phyloP scores from a whole-genome alignment of 257 asterid species.

The Schizonepeta tenuifolia region DNA sequence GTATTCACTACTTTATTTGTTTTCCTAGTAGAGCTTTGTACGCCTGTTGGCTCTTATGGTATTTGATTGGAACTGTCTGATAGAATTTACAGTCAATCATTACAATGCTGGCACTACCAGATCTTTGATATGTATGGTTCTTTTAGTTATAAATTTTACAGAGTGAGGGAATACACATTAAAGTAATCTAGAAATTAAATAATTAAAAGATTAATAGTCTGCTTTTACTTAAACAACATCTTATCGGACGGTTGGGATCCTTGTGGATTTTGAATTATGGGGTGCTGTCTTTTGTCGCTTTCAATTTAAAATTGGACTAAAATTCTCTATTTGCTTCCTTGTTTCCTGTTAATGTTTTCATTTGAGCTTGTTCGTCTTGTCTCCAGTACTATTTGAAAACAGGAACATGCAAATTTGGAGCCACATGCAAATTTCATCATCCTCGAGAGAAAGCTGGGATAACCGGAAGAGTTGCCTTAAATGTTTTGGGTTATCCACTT shows the following conservation, averaged over 20 bases:
- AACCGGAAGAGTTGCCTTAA: slow-evolving; percentile 82
- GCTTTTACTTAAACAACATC: slow-evolving; percentile 10
- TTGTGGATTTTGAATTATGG: slow-evolving; percentile 10
- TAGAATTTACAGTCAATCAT: slow-evolving; percentile 5
- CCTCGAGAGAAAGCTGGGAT: slow-evolving; percentile 90
- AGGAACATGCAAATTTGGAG: slow-evolving; percentile 94
- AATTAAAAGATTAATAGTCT: neutral
- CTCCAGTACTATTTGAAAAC: slow-evolving; percentile 84
- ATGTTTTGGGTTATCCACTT: slow-evolving; percentile 90
- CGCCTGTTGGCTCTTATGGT: slow-evolving; percentile 7
- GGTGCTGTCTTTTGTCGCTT: slow-evolving; percentile 3
- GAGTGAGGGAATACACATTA: neutral
- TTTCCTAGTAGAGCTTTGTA: slow-evolving; percentile 9
- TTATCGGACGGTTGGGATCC: slow-evolving; percentile 22
- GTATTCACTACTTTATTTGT: neutral
- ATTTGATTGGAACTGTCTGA: neutral
- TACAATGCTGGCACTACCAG: slow-evolving; percentile 6
- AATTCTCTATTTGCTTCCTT: slow-evolving; percentile 16
- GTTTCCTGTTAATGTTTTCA: slow-evolving; percentile 29
- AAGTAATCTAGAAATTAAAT: neutral
- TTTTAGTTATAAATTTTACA: neutral
- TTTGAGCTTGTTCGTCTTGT: slow-evolving; percentile 27
- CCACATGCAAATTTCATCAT: slow-evolving; percentile 90
- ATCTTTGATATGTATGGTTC: slow-evolving; percentile 23
- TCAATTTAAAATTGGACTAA: neutral